Base-by-base conservation (phyloP, 352 stramenopile genomes). In the Phytophthora brassicae region DNA sequence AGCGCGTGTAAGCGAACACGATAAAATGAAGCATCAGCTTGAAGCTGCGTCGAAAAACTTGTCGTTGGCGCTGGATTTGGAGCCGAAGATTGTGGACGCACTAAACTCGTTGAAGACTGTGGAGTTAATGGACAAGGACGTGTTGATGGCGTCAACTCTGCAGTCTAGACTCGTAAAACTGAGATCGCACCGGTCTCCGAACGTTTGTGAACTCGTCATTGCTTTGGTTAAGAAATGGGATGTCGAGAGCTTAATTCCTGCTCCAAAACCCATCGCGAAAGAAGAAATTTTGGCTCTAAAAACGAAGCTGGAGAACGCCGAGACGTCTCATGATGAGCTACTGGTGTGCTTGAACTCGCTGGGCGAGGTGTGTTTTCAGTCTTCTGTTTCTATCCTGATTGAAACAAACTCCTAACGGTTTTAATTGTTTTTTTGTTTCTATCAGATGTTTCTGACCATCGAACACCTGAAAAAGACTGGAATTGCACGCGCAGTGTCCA, bases 291-390 rank as follows among this genome's bases (percentile, higher is more conserved):
- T 87, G 24, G 60, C 56, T 13, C 48, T 90, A 20, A 92, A 92
- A 60, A 61, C 70, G 4, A 89, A 84, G 43, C 57, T 94, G 12
- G 61, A 76, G 43, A 61, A 74, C 38, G 16, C 69, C 0, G 59
- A 79, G 17, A 84, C 79, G 26, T 75, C 81, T 3, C 81, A 92
- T 43, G 85, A 94, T 11, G 81, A 90, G 49, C 60, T 94, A n/a
- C 55, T 90, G 38, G 47, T 58, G 24, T 79, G 66, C 47, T 71
- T 94, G 23, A 62, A 69, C n/a, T 57, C 82, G 51, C 70, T 94
- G 16, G 61, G 68, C 8, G 58, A 77, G 78, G 81, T 75, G 17
- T 22, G 60, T 54, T 53, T 60, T 47, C 36, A 41, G n/a, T n/a
- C n/a, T n/a, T n/a, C n/a, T n/a, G n/a, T n/a, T n/a, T n/a, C n/a